These are phyloP conservation scores for Diplodia corticola DNA, from an alignment of 2,329 filamentous ascomycete species.

Conservation along the genomic window DNA sequence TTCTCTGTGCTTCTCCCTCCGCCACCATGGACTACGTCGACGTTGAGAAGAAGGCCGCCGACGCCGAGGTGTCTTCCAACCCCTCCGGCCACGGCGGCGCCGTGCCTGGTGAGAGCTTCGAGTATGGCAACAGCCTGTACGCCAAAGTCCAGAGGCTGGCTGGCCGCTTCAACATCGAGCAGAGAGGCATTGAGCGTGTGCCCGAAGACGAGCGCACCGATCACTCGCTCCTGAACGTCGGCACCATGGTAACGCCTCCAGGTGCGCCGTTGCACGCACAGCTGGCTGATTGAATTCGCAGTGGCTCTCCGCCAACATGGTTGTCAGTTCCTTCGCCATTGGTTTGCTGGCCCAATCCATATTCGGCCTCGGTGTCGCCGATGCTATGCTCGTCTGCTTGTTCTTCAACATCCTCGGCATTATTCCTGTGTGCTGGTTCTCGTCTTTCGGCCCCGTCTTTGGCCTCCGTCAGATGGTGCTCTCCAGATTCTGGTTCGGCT, in stretches of 20 bases:
- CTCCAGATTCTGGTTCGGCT: slow-evolving; percentile 76
- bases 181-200: slow-evolving; percentile 74
- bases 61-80: slow-evolving; percentile 31
- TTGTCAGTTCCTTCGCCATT: slow-evolving; percentile 73
- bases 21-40: slow-evolving; percentile 26
- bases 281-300: slow-evolving; percentile 34
- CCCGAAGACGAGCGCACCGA: slow-evolving; percentile 69
- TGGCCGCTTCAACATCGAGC: slow-evolving; percentile 67
- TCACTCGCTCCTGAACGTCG: slow-evolving; percentile 63
- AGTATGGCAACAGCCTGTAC: slow-evolving; percentile 56
- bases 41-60: slow-evolving; percentile 30
- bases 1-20: background rate
- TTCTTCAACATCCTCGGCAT: slow-evolving; percentile 77
- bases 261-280: background rate
- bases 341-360: slow-evolving; percentile 69
- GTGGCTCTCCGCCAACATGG: slow-evolving; percentile 80
- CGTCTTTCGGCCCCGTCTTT: slow-evolving; percentile 71
- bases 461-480: slow-evolving; percentile 79
- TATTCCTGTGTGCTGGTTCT: slow-evolving; percentile 73
- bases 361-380: slow-evolving; percentile 70
- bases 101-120: slow-evolving; percentile 60
- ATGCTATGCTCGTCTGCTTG: slow-evolving; percentile 69
- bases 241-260: slow-evolving; percentile 63
- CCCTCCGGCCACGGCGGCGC: slow-evolving; percentile 43
- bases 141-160: slow-evolving; percentile 64